Base-by-base conservation (phyloP, 2,329 filamentous ascomycete genomes). In the Talaromyces sp. region DNA sequence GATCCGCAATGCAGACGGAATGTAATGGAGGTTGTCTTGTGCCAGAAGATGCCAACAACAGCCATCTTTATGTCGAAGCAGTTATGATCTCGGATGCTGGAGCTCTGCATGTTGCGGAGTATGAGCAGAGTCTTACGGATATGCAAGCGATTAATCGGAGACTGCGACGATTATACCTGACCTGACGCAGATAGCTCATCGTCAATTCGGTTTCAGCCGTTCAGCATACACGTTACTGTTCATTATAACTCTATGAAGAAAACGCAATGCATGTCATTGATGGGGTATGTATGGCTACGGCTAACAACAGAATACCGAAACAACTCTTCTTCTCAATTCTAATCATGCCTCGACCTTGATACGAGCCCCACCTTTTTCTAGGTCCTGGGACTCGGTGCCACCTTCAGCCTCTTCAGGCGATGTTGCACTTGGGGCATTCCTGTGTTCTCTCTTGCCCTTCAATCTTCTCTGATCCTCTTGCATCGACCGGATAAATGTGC, bases 71-170 rank as follows among this genome's bases (percentile, higher is more conserved):
- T 57, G 77, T 96, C 17, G 89, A 96, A 68, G 91, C 89, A 1
- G 71, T 94, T 46, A 77, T 91, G 66, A 71, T 96, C 2, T 96
- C 92, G 86, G 80, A 85, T 39, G 86, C 91, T 11, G 89, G 88
- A 1, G 82, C 87, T 4, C 71, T 97, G 62, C 82, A 89, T 60
- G 67, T 96, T 56, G 80, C 83, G 35, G 80, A 81, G 45, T 97
- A 96, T 69, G 86, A 93, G 71, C 77, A 73, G 46, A 81, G 82
- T 35, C 66, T 89, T 51, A 69, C 69, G 46, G 71, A 76, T 56
- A 63, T 69, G 31, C 65, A 69, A 56, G 69, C 70, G 25, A 67
- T 72, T 2, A 70, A 75, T 36, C 66, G 63, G 35, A 67, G 68
- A 57, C 53, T 72, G 15, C 31, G n/a, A 37, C 5, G 31, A 17